Evolutionary conservation across 2,329 filamentous ascomycete species (phyloP).

Genomic region (Ploettnerulaceae sp.): DNA sequence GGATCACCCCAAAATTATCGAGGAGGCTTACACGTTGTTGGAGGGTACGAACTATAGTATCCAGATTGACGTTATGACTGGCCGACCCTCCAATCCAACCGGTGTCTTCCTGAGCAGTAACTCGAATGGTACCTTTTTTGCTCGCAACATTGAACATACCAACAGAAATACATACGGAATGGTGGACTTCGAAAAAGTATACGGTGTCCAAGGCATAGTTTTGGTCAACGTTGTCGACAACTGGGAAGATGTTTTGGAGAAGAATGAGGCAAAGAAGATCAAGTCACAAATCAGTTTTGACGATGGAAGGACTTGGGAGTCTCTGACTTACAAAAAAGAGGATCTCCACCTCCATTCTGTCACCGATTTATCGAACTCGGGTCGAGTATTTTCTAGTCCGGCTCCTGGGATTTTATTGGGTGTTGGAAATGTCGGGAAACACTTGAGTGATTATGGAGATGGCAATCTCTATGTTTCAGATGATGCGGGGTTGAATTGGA

Average conservation of each 20-base stretch:
- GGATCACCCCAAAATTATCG: constrained; percentile 70
- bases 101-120: constrained; percentile 93
- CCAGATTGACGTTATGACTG: constrained; percentile 86
- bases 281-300: constrained; percentile 88
- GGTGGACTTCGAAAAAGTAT: constrained; percentile 94
- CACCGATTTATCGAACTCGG: constrained; percentile 75
- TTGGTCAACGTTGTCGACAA: constrained; percentile 88
- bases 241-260: constrained; percentile 64
- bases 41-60: constrained; percentile 98
- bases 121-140: constrained; percentile 95
- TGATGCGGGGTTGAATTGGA: constrained; percentile 85
- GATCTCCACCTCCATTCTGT: constrained; percentile 87
- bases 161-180: constrained; percentile 72
- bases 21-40: constrained; percentile 87
- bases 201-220: constrained; percentile 86
- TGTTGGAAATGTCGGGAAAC: constrained; percentile 80
- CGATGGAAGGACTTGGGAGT: constrained; percentile 81
- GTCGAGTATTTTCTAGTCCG: constrained; percentile 86
- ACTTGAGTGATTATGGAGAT: constrained; percentile 64
- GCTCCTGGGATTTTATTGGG: constrained; percentile 93
- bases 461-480: constrained; percentile 85
- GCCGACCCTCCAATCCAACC: constrained; percentile 61
- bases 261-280: constrained; percentile 58
- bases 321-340: constrained; percentile 60
- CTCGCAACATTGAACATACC: constrained; percentile 83